Evolutionary conservation across 805 yeast species (phyloP), one percentile per base, ranked within the genome.

Genomic region (Starmera dryadoides): DNA sequence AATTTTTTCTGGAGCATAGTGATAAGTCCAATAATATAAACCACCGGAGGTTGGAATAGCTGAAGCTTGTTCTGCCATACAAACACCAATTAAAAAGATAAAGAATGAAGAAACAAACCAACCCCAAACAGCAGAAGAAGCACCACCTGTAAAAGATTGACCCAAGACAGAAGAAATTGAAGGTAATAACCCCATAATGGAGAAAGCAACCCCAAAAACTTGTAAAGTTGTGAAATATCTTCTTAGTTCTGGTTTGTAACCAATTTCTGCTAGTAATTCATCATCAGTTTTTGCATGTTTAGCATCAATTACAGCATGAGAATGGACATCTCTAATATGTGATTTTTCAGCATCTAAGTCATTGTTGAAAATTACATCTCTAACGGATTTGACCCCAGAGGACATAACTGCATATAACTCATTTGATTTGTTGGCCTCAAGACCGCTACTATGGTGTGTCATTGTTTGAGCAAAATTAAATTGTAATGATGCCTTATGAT

Each of bases 11-110:
- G 86, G 88, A 20, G 87, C 77, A 53, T 77, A 81, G 53, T 77
- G 70, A 56, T 68, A 77, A 2, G 85, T 75, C 79, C 83, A 78
- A 58, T 73, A 77, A 53, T 79, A 83, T 30, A 82, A 61, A 8
- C 89, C 89, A 39, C 89, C 89, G 17, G 83, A 74, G 1, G 89
- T 81, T 21, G 91, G 89, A 46, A 79, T 72, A 1, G 87, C 73
- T 29, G 81, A 71, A 1, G 82, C 85, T 44, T 80, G 58, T 49
- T 80, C 82, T 6, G 84, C 68, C 78, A 83, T 73, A 15, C 81
- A 66, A 7, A 72, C 45, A 15, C 86, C 87, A n/a, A 78, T 70
- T 9, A 66, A 52, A 39, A 79, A 52, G 40, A 81, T 77, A 48
- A 79, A 75, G 10, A 65, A 42, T 4, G 78, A 69, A 26, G 85